phyloP scores from a whole-genome alignment of 805 yeast species.

The Wickerhamomyces xylosicus region DNA sequence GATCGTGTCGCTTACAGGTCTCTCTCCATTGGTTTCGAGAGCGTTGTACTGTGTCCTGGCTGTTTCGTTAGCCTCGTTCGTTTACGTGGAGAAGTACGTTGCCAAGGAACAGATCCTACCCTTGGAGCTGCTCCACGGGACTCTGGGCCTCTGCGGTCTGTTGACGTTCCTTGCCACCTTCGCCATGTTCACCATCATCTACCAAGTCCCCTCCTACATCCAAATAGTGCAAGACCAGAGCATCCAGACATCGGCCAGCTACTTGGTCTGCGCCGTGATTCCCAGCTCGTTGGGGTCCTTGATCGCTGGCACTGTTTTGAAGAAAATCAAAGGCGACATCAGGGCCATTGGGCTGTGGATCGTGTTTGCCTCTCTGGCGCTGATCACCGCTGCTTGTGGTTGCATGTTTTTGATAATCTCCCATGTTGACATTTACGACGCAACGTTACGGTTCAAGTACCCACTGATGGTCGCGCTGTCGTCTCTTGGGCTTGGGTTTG shows the following conservation, averaged over 20 bases:
- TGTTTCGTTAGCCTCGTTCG: constrained; percentile 13
- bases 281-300: constrained; percentile 13
- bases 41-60: constrained; percentile 1
- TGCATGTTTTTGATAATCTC: constrained; percentile 1
- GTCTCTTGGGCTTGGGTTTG: constrained; percentile 26
- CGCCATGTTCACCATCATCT: not conserved
- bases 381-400: constrained; percentile 4
- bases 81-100: constrained; percentile 24
- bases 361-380: not conserved
- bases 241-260: constrained; percentile 25
- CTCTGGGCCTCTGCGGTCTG: constrained; percentile 23
- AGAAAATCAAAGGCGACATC: constrained; percentile 1
- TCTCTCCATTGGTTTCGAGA: constrained; percentile 1
- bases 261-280: constrained; percentile 25
- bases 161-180: constrained; percentile 1
- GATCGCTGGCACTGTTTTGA: constrained; percentile 21
- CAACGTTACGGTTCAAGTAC: constrained; percentile 7
- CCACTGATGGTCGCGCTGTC: constrained; percentile 17
- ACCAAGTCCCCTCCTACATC: constrained; percentile 1
- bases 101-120: constrained; percentile 28
- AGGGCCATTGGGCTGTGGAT: constrained; percentile 2
- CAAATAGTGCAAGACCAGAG: constrained; percentile 20
- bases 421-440: constrained; percentile 5
- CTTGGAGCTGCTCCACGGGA: constrained; percentile 24
- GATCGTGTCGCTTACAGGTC: constrained; percentile 18